These are phyloP conservation scores for Clathrus columnatus DNA, from an alignment of 768 basidiomycete genomes.

Conservation along the genomic window DNA sequence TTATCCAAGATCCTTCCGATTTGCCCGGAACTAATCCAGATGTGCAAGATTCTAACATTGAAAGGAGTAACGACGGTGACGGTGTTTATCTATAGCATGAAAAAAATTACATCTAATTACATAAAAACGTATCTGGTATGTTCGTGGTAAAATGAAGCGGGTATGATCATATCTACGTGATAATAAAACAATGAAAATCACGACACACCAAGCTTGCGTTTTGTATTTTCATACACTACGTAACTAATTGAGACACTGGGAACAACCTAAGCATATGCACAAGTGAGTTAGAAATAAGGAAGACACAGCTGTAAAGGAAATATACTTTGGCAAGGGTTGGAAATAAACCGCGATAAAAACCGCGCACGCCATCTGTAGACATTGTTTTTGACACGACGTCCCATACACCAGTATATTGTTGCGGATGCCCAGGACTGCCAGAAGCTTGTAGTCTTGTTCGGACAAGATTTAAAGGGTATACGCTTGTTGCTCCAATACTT, in stretches of 20 bases:
- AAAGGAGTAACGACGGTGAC: not conserved
- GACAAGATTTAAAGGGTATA: constrained; percentile 88
- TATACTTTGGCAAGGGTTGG: constrained; percentile 86
- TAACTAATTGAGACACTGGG: constrained; percentile 97
- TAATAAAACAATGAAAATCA: constrained; percentile 3
- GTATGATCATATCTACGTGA: constrained; percentile 1
- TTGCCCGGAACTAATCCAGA: not conserved
- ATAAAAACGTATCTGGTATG: constrained; percentile 1
- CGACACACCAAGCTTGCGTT: constrained; percentile 43
- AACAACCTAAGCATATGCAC: constrained; percentile 71
- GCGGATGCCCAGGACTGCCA: constrained; percentile 90
- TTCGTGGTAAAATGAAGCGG: not conserved
- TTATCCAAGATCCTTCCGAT: not conserved
- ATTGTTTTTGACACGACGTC: constrained; percentile 81
- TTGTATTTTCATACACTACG: constrained; percentile 85
- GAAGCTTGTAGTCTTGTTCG: constrained; percentile 94
- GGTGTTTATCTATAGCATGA: constrained; percentile 7
- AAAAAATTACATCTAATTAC: constrained; percentile 1
- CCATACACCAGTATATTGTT: constrained; percentile 77
- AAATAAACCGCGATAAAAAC: constrained; percentile 87
- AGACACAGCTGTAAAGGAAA: not conserved
- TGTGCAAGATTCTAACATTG: no score
- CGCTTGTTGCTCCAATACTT: constrained; percentile 86
- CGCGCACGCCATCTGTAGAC: constrained; percentile 81
- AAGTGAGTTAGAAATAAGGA: constrained; percentile 5